Evolutionary conservation across 108 stramenopile species (phyloP), one percentile per base, ranked within the genome.

Genomic region (Cyclostephanos invisitatus): DNA sequence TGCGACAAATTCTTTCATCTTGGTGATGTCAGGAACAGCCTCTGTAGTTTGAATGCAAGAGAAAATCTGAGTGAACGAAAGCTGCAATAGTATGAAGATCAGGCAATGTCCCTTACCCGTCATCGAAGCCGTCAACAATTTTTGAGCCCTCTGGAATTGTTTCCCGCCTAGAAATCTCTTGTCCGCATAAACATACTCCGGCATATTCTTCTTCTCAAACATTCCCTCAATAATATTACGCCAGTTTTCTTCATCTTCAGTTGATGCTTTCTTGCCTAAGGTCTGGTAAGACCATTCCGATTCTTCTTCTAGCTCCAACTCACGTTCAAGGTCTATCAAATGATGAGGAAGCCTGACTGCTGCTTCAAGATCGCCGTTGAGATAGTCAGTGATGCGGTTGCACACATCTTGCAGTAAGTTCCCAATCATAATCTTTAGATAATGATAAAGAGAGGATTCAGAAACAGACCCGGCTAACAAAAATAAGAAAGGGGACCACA

Each of bases 101-200:
- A 6, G 17, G 4, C 7, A 32, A 64, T 64, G 11, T n/a, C 17
- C 21, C 14, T 54, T 62, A 81, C 79, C 83, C 57, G 85, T 61
- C 87, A 88, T 85, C 7, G 81, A 57, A 9, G 73, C 74, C 28
- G 60, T 68, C 57, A 88, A 77, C 49, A 91, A 79, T 15, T 78
- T 64, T 7, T 80, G 24, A 32, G 90, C 87, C 38, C 90, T 68
- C 32, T 91, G 90, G 51, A 86, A 80, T 54, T 91, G 90, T 53
- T 91, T 91, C 11, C 90, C 90, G 21, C 90, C 90, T 11, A 91
- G 81, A 56, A 86, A 91, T 44, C 63, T 83, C 49, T 78, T 74
- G 20, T 86, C 74, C 0, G 84, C 61, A 50, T 77, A 55, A 40
- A 91, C 74, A 56, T 82, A 48, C 22, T 74, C 61, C 5, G 87